A percentile compares a stretch with the other conserved stretches of the same genome.
Evolutionary conservation across 1,284 basidiomycete species (phyloP).

Genomic region (Pholiota adiposa): DNA sequence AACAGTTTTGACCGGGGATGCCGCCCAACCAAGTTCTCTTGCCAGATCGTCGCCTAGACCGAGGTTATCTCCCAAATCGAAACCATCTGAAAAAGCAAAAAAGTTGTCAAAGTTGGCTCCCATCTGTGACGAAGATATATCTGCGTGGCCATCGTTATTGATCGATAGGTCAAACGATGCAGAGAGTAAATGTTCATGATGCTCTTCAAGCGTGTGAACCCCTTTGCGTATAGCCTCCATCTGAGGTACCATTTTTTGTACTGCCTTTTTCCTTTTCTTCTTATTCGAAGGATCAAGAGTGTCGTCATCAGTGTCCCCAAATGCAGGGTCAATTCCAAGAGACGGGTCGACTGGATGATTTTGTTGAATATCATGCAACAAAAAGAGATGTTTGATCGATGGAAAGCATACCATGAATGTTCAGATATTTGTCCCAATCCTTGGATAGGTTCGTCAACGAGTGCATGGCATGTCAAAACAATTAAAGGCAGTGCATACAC

Average conservation of each 20-base stretch:
- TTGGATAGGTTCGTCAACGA: constrained; percentile 27
- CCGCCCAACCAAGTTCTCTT: constrained; percentile 73
- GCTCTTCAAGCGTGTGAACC: constrained; percentile 68
- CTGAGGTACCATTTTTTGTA: constrained; percentile 36
- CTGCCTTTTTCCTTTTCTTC: constrained; percentile 32
- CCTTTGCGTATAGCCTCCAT: constrained; percentile 54
- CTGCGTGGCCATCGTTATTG: constrained; percentile 30
- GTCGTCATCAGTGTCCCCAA: constrained; percentile 45
- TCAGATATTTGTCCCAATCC: constrained; percentile 70
- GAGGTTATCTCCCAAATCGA: constrained; percentile 69
- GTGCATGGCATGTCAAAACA: not conserved
- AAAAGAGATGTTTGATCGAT: not conserved
- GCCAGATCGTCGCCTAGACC: constrained; percentile 68
- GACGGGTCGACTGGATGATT: constrained; percentile 18
- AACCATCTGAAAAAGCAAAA: constrained; percentile 52
- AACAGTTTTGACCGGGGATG: constrained; percentile 31
- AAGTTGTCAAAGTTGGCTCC: constrained; percentile 58
- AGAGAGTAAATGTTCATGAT: constrained; percentile 67
- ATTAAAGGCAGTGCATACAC: constrained; percentile 45
- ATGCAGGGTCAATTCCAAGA: constrained; percentile 1
- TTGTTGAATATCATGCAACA: not conserved
- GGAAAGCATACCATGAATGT: constrained; percentile 39
- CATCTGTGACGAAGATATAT: constrained; percentile 60
- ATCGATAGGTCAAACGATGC: constrained; percentile 68
- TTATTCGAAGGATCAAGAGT: constrained; percentile 49